Evolutionary conservation across 2,329 filamentous ascomycete species (phyloP), one percentile per base, ranked within the genome.

Genomic region (Harringtonia lauricola): DNA sequence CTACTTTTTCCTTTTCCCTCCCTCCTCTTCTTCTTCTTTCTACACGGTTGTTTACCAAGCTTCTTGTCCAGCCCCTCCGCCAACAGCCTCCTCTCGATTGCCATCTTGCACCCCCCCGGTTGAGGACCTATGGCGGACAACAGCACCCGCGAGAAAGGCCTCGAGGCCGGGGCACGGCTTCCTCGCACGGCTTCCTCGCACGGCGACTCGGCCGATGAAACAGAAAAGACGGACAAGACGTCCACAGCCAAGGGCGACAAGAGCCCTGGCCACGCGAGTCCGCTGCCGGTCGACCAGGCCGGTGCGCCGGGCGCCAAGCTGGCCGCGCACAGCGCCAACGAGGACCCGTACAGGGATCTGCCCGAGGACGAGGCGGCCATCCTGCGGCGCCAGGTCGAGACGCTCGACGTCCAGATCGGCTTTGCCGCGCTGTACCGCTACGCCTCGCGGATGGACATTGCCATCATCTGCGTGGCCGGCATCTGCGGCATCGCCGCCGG

Each of bases 381-480:
- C 43, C 64, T 92, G 48, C 79, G 72, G 58, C 69, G 66, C 46
- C 86, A 92, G 62, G 69, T 88, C 49, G 64, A 79, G 40, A 78
- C 78, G 0, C 79, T 79, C 28, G 66, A 73, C 12, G 67, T 79
- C 45, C 78, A 78, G 53, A 70, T 84, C 29, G 79, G 75, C n/a
- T 71, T 81, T 49, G 67, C 69, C 48, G 74, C 74, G 0, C 66
- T 88, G 18, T 87, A 76, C 58, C 76, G 83, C 49, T 89, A 86
- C 65, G 75, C 83, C 4, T 80, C 79, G 2, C 69, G 63, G 39
- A 72, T 69, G 50, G 84, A 89, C 55, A 55, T 81, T 15, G 50
- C 79, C 48, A 77, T 88, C 55, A 71, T 87, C 34, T 54, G 61
- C 33, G 60, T 86, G 43, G 75, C 80, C 41, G 57, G 68, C 24